These are phyloP conservation scores for Aspergillus tanneri DNA, from an alignment of 2,329 filamentous ascomycete species.

Conservation along the genomic window DNA sequence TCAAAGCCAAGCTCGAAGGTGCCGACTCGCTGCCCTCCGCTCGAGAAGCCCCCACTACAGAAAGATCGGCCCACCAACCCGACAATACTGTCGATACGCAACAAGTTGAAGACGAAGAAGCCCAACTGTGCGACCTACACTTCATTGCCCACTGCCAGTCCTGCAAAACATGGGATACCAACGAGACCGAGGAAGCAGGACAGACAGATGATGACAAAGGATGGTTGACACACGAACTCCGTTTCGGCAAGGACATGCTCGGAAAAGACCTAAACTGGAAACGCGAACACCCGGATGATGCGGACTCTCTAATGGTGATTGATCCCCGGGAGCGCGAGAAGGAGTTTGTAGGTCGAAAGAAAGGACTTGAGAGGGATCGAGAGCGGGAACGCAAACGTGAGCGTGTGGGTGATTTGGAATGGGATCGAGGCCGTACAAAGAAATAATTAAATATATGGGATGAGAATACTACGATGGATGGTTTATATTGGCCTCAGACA, in stretches of 20 bases:
- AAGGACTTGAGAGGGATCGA: constrained; percentile 48
- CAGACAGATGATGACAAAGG: constrained; percentile 53
- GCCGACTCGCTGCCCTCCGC: constrained; percentile 31
- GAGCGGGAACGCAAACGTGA: constrained; percentile 40
- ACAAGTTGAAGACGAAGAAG: constrained; percentile 59
- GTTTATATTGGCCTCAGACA: background rate
- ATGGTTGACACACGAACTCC: constrained; percentile 85
- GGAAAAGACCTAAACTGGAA: constrained; percentile 91
- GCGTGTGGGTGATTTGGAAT: constrained; percentile 36
- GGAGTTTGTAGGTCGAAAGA: constrained; percentile 63
- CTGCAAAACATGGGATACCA: constrained; percentile 77
- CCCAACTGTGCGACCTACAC: constrained; percentile 82
- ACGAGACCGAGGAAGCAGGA: constrained; percentile 50
- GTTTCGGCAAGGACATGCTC: constrained; percentile 82
- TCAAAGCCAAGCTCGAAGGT: constrained; percentile 71
- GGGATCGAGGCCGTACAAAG: constrained; percentile 26
- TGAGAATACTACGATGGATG: background rate
- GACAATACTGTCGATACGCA: constrained; percentile 14
- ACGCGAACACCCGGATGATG: constrained; percentile 83
- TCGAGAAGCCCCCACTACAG: constrained; percentile 18
- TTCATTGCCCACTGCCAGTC: constrained; percentile 96
- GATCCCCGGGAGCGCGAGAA: constrained; percentile 82
- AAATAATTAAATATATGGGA: constrained; percentile 1
- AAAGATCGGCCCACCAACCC: constrained; percentile 10
- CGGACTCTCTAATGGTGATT: constrained; percentile 71